These are phyloP conservation scores for Fagus crenata DNA, from an alignment of 306 rosid species.

Conservation along the genomic window DNA sequence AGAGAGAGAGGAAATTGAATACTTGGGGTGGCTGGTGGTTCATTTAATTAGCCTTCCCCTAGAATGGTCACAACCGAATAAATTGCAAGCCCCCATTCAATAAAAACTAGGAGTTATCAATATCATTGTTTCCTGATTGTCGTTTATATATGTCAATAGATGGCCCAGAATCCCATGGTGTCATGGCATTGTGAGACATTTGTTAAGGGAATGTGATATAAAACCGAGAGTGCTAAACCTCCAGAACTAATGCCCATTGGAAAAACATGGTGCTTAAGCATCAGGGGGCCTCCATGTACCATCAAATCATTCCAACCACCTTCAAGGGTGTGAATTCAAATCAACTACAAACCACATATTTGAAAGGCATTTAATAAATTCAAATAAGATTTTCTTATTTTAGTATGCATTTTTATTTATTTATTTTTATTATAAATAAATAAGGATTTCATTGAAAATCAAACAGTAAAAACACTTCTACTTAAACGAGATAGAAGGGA, in stretches of 20 bases:
- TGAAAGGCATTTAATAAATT: too few species aligned
- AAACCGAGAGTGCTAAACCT: not conserved
- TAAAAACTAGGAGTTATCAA: conserved; percentile 1
- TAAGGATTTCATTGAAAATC: too few species aligned
- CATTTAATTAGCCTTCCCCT: too few species aligned
- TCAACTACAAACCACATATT: not conserved
- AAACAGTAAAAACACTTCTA: too few species aligned
- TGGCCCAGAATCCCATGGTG: conserved; percentile 33
- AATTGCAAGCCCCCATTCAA: not conserved
- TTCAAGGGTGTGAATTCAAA: not conserved
- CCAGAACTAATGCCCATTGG: conserved; percentile 12
- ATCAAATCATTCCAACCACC: conserved; percentile 35
- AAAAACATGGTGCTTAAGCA: conserved; percentile 18
- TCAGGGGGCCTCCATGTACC: conserved; percentile 6
- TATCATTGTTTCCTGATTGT: conserved; percentile 1
- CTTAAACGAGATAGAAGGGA: too few species aligned
- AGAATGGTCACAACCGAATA: not conserved
- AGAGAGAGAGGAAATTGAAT: too few species aligned
- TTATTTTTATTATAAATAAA: too few species aligned
- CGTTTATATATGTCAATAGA: not conserved
- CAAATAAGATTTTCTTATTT: too few species aligned
- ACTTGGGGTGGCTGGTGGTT: too few species aligned
- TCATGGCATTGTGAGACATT: conserved; percentile 28
- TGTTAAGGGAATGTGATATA: conserved; percentile 34
- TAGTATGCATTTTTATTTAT: too few species aligned